Percentiles rank a stretch among this genome's conserved stretches.
phyloP scores from a whole-genome alignment of 2,329 filamentous ascomycete species.

The Diaporthe vexans region DNA sequence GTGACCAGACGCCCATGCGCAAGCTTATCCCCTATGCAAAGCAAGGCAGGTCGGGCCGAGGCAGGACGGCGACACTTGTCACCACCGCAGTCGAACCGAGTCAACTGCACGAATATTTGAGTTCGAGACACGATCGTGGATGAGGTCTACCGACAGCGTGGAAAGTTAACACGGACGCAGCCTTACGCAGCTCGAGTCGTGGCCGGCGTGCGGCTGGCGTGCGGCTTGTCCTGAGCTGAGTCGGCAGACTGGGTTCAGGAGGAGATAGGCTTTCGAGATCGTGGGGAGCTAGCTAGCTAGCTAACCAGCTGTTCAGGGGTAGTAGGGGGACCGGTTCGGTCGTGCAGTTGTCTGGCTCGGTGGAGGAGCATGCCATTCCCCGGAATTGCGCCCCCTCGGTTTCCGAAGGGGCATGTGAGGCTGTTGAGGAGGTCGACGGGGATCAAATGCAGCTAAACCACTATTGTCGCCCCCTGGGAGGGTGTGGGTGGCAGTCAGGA shows the following conservation, averaged over 20 bases:
- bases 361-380: neutral
- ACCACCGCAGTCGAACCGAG: neutral
- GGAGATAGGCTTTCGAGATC: slow-evolving; percentile 4
- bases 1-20: neutral
- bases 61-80: neutral
- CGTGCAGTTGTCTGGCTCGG: neutral
- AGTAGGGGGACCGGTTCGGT: neutral
- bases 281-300: neutral
- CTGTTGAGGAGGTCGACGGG: neutral
- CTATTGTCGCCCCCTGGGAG: neutral
- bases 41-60: neutral
- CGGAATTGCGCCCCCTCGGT: neutral
- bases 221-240: neutral
- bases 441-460: neutral
- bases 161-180: slow-evolving; percentile 24
- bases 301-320: neutral
- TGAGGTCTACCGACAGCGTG: slow-evolving; percentile 7
- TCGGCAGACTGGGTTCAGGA: neutral
- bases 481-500: neutral
- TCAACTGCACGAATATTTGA: neutral
- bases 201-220: neutral
- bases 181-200: slow-evolving; percentile 15
- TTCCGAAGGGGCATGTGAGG: neutral
- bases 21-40: no score
- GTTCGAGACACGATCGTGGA: neutral